Evolutionary conservation across 1,139 yeast species (phyloP), one percentile per base, ranked within the genome.

Genomic region (Taiozyma sp.): DNA sequence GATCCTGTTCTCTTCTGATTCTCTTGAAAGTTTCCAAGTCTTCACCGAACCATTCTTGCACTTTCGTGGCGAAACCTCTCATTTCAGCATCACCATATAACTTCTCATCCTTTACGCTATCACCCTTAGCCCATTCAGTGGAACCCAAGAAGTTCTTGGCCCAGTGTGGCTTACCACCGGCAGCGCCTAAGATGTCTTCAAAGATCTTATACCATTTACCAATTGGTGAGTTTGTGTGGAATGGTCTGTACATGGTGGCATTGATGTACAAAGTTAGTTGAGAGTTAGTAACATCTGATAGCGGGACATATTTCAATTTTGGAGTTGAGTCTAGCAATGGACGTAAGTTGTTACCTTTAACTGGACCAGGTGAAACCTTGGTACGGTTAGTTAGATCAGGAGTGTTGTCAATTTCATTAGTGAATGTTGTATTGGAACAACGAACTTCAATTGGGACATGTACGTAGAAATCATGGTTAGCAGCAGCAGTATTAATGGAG

Each of bases 101-200:
- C 54, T 62, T 54, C 43, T 69, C 73, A 13, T 60, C 60, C 48
- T 65, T 64, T n/a, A 57, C 54, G 10, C 57, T 59, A 22, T 63
- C 62, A 4, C 67, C 68, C 1, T 73, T 70, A 53, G 70, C 71
- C 44, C 67, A 63, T 38, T 58, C 75, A 10, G 72, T 73, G 34
- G 83, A 70, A 3, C 97, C 97, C 57, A 91, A 76, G 66, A 91
- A 93, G 70, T 92, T 92, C 75, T 93, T 93, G n/a, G 99, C 99
- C 99, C 99, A 93, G 67, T 93, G 99, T 2, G 99, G 99, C 66
- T 85, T 88, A 47, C 99, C 99, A 42, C 88, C 92, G 27, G 87
- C 92, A 38, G 80, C 81, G 50, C 77, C 76, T 76, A 92, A 75
- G 2, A 89, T 79, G 52, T 80, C 78, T 69, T 93, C 99, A 68